phyloP scores from a whole-genome alignment of 2,329 filamentous ascomycete genomes.

The Paraphaeosphaeria minitans region DNA sequence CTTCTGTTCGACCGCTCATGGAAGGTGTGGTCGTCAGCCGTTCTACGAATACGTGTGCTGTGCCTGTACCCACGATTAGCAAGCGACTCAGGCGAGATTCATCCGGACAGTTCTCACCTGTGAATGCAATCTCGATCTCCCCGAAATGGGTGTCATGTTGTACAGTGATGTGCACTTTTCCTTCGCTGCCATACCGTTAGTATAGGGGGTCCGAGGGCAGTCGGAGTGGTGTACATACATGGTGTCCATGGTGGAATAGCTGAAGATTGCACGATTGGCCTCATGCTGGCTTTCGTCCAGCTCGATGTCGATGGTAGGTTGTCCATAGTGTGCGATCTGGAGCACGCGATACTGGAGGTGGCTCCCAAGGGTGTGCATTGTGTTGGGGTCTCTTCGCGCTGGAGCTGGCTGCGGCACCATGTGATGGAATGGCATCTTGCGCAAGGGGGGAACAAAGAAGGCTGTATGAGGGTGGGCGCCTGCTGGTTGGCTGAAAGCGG shows the following conservation, averaged over 20 bases:
- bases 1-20: conserved; percentile 60
- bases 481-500: conserved; percentile 22
- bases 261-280: conserved; percentile 45
- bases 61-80: conserved; percentile 47
- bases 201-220: neutral
- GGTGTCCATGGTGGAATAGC: conserved; percentile 63
- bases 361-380: conserved; percentile 38
- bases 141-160: conserved; percentile 60
- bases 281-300: conserved; percentile 41
- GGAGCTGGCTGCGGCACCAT: conserved; percentile 33
- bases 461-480: too few relatives aligned
- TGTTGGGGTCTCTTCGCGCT: conserved; percentile 26
- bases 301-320: conserved; percentile 51
- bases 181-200: neutral
- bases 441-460: conserved; percentile 13
- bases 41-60: conserved; percentile 60
- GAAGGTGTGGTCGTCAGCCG: conserved; percentile 58
- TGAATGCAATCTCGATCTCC: conserved; percentile 62
- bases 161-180: conserved; percentile 5
- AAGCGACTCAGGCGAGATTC: neutral
- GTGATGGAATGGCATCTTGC: conserved; percentile 15
- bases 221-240: conserved; percentile 50
- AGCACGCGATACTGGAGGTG: conserved; percentile 43
- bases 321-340: conserved; percentile 39
- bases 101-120: conserved; percentile 50